Evolutionary conservation across 139 green algal genomes (phyloP).

Genomic region (Diplosphaera chodatii): DNA sequence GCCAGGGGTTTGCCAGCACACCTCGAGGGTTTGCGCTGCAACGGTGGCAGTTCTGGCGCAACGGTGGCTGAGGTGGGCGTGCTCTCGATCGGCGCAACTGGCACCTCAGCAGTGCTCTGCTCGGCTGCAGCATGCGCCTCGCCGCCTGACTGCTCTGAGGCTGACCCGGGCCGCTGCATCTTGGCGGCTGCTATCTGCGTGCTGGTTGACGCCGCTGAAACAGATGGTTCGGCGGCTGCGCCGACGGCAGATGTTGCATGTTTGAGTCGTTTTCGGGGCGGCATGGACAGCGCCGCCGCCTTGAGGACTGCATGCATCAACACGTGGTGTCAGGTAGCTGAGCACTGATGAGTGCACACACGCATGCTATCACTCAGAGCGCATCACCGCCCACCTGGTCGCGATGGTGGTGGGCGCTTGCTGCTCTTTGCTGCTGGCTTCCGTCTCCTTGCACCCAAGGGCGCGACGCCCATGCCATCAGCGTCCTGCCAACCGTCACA

Average conservation of each 20-base stretch:
- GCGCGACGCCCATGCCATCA: neutral
- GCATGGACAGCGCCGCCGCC: neutral
- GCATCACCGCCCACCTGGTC: neutral
- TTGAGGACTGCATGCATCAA: neutral
- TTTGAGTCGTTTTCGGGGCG: slow-evolving; percentile 19
- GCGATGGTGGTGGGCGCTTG: neutral
- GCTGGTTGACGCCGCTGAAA: neutral
- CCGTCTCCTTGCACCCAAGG: neutral
- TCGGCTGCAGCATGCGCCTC: neutral
- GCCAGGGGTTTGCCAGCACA: too few relatives aligned
- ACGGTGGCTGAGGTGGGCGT: neutral
- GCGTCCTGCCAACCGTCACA: neutral
- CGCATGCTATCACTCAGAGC: too few relatives aligned
- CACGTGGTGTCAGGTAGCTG: too few relatives aligned
- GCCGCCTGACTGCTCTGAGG: neutral
- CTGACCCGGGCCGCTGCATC: neutral
- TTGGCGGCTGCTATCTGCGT: neutral
- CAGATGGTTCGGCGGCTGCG: neutral
- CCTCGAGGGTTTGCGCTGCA: neutral
- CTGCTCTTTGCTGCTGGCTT: neutral
- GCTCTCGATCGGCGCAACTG: neutral
- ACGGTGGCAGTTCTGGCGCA: neutral
- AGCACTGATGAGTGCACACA: too few relatives aligned
- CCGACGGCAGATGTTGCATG: neutral
- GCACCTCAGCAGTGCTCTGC: neutral